Evolutionary conservation across 106 monocot species (phyloP), one percentile per base, ranked within the genome.

Genomic region (Amphibolis antarctica): DNA sequence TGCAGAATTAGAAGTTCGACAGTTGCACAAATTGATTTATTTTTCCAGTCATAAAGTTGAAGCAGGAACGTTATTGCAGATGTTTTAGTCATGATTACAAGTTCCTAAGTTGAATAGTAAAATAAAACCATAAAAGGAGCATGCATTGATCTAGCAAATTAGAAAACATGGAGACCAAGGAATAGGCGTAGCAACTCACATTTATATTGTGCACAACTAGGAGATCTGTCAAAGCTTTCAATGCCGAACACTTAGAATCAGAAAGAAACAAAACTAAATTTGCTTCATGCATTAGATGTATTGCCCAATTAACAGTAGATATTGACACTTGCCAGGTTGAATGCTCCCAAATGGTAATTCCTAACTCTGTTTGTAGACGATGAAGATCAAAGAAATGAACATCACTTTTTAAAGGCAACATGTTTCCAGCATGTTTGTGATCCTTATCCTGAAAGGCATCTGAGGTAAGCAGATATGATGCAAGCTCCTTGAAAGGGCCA

Each of bases 401-500:
- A 53, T 62, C 55, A 46, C 69, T 74, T 29, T 28, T 58, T 23
- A 12, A 28, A 24, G 48, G 60, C 44, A 36, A 69, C 7, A n/a
- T 22, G 42, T 71, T 62, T 42, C 31, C 19, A 10, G 68, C 68
- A 70, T 59, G 4, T 13, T 62, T 71, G 46, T 44, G 43, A 11
- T 43, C 53, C 28, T 70, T 59, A 55, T 55, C 46, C 63, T 84
- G 71, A 73, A 85, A 91, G 64, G 46, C 20, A 62, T 80, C 80
- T 31, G 80, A 61, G 36, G 80, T 69, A 20, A 91, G 75, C 28
- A 98, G 78, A 67, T 78, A 80, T 45, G 42, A 18, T 6, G 63
- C 72, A 2, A 98, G 77, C 63, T 91, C 91, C 46, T 77, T 82
- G 75, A 90, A 98, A 63, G 75, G 76, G 20, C 87, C 96, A 36